phyloP scores from a whole-genome alignment of 2,329 filamentous ascomycete species.

The Hypoxylon sp. region DNA sequence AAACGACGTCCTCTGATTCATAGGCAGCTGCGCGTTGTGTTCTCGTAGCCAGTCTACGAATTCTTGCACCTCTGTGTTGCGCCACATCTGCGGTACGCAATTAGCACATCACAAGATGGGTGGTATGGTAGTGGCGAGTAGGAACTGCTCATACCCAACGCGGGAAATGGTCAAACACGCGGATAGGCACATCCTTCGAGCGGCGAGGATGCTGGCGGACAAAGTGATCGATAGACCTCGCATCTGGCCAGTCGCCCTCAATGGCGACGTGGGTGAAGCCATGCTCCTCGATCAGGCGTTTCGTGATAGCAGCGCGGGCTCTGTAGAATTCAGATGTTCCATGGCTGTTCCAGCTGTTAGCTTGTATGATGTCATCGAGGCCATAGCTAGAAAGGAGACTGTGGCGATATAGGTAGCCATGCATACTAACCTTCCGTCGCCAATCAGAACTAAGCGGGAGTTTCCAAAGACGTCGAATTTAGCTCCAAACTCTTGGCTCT shows the following conservation, averaged over 20 bases:
- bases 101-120: slow-evolving; percentile 1
- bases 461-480: slow-evolving; percentile 58
- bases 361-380: slow-evolving; percentile 7
- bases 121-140: background rate
- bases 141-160: slow-evolving; percentile 53
- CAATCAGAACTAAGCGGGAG: slow-evolving; percentile 59
- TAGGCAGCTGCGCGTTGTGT: slow-evolving; percentile 53
- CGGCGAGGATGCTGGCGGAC: slow-evolving; percentile 59
- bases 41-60: slow-evolving; percentile 66
- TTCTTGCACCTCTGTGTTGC: slow-evolving; percentile 64
- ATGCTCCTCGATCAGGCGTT: slow-evolving; percentile 62
- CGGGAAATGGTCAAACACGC: slow-evolving; percentile 64
- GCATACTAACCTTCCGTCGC: slow-evolving; percentile 56
- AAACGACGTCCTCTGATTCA: slow-evolving; percentile 54
- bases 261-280: slow-evolving; percentile 65
- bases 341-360: slow-evolving; percentile 52
- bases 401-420: background rate
- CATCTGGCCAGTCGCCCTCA: slow-evolving; percentile 68
- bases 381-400: background rate
- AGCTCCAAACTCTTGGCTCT: slow-evolving; percentile 52
- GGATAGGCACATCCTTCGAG: slow-evolving; percentile 50
- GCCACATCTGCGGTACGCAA: slow-evolving; percentile 61
- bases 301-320: slow-evolving; percentile 65
- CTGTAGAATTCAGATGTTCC: slow-evolving; percentile 69
- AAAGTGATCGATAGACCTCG: slow-evolving; percentile 64